phyloP scores from a whole-genome alignment of 2,329 filamentous ascomycete species.

The Hirsutella minnesotensis region DNA sequence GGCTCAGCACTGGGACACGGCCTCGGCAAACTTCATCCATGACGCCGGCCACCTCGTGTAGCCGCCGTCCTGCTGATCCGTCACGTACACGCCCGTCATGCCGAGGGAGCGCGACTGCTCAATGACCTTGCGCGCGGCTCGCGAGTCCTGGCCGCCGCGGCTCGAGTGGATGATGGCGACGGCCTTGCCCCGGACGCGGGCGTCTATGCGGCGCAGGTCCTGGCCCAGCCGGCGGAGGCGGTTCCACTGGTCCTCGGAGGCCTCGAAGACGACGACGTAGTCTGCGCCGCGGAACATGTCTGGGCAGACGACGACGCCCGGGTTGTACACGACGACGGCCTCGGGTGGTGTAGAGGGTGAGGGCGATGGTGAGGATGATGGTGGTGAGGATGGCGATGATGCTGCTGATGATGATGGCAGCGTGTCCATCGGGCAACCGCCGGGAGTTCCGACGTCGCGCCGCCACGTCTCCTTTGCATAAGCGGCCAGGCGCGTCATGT shows the following conservation, averaged over 20 bases:
- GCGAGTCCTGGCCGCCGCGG: not conserved
- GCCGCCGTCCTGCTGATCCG: conserved; percentile 9
- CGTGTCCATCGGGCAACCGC: not conserved
- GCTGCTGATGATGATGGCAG: no score
- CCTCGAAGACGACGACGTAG: conserved; percentile 32
- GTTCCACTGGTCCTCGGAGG: conserved; percentile 9
- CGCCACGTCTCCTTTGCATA: conserved; percentile 12
- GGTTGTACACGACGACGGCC: conserved; percentile 27
- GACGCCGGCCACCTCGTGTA: conserved; percentile 10
- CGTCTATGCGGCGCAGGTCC: not conserved
- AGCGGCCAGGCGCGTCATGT: conserved; percentile 12
- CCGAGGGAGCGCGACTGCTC: conserved; percentile 2
- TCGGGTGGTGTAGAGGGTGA: no score
- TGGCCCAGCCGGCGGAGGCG: not conserved
- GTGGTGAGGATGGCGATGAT: no score
- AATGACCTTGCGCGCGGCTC: not conserved
- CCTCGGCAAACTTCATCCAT: conserved; percentile 6
- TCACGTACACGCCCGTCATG: conserved; percentile 8
- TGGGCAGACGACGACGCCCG: conserved; percentile 27
- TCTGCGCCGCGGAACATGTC: conserved; percentile 27
- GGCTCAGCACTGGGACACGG: not conserved
- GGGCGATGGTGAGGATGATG: not conserved
- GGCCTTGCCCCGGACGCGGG: conserved; percentile 3
- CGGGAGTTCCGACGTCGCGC: not conserved
- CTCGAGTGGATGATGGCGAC: conserved; percentile 8